Evolutionary conservation across 2,329 filamentous ascomycete genomes (phyloP).

Genomic region (Pyrenophora seminiperda): DNA sequence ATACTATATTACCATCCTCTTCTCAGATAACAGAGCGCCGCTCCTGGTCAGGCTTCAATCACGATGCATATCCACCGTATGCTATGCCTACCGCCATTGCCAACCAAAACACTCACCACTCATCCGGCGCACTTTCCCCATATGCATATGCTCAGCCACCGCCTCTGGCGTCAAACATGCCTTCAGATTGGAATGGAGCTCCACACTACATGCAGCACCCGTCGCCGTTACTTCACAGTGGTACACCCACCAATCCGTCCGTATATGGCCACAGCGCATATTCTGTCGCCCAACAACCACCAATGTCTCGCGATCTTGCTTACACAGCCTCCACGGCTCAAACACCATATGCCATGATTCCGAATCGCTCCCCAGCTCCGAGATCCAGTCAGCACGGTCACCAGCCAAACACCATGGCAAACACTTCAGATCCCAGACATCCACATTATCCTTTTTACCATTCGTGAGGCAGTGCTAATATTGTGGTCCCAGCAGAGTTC

Average conservation of each 20-base stretch:
- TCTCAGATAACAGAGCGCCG: slow-evolving; percentile 25
- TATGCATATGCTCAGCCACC: slow-evolving; percentile 22
- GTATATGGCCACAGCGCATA: slow-evolving; percentile 23
- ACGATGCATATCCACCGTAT: slow-evolving; percentile 27
- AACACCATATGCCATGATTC: slow-evolving; percentile 17
- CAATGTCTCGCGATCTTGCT: slow-evolving; percentile 17
- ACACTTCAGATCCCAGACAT: slow-evolving; percentile 29
- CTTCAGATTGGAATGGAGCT: slow-evolving; percentile 26
- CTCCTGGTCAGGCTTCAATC: slow-evolving; percentile 31
- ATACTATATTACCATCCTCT: slow-evolving; percentile 23
- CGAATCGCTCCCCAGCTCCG: slow-evolving; percentile 11
- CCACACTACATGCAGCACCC: slow-evolving; percentile 23
- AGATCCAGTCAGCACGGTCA: slow-evolving; percentile 18
- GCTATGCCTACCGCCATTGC: slow-evolving; percentile 13
- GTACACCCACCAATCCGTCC: slow-evolving; percentile 14
- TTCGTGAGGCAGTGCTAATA: slow-evolving; percentile 27
- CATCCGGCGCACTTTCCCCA: slow-evolving; percentile 9
- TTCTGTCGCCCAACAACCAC: slow-evolving; percentile 18
- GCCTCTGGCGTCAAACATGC: slow-evolving; percentile 9
- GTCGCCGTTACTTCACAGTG: slow-evolving; percentile 22
- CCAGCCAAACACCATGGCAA: slow-evolving; percentile 8
- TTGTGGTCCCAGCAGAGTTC: slow-evolving; percentile 5
- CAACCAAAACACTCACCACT: slow-evolving; percentile 13
- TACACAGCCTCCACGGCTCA: slow-evolving; percentile 22
- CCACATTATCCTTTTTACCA: slow-evolving; percentile 24